Base-by-base conservation (phyloP, 148 eudicot species). In the Euryodendron excelsum region DNA sequence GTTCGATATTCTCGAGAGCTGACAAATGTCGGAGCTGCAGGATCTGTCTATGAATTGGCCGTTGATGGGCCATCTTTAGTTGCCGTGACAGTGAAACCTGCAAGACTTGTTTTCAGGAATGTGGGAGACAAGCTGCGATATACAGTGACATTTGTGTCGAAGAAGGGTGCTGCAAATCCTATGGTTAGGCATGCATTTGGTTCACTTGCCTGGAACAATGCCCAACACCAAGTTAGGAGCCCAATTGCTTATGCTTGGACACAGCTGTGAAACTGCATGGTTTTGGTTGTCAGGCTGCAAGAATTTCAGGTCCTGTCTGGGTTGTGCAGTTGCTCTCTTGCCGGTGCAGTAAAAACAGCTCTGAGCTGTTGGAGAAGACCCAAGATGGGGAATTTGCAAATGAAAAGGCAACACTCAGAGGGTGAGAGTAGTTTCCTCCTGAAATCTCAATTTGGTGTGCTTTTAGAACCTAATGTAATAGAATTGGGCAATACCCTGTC, bases 171-270 rank as follows among this genome's bases (percentile, higher is more conserved):
- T n/a, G n/a, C 1, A 0, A 82, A 61, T 33, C 66, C 80, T n/a
- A 3, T 63, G 68, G 55, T 30, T 14, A 75, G 76, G 66, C 80
- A 47, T 28, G 92, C 79, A 8, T 95, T 95, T 50, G 99, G 97
- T 9, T 87, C 93, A 4, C 77, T 95, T 36, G 52, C 88, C 25
- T 95, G 99, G 99, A 86, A 52, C 73, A 91, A 88, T 75, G 80
- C 75, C 0, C 72, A 80, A 3, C 76, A 87, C 77, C 87, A 85
- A 77, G 97, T 95, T 52, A 84, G 82, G 79, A 93, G 99, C 68
- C 96, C 97, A 0, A 91, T 95, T 72, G 87, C 97, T 21, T 95
- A 84, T 81, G 82, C 82, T 74, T 95, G 99, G 97, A 50, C 78
- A 48, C 66, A 63, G 75, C 2, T 61, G 76, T 88, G 65, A 85